Base-by-base conservation (phyloP, 2,329 filamentous ascomycete genomes). In the Xylariaceae sp. region DNA sequence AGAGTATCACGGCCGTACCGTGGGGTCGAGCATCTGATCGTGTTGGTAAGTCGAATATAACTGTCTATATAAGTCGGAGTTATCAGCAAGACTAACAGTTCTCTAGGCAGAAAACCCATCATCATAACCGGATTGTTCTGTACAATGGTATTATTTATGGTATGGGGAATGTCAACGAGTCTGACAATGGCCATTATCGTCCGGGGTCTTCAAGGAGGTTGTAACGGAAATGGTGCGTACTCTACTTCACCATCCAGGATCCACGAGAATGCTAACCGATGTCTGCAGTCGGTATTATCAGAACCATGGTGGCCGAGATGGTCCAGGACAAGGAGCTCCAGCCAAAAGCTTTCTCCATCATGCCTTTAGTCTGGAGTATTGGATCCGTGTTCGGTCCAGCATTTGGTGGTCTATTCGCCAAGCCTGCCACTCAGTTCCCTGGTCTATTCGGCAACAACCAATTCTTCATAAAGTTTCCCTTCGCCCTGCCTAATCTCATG, bases 271-370 rank as follows among this genome's bases (percentile, higher is more conserved):
- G 23, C 67, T 74, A 60, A 73, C 53, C 1, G 18, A 8, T 15
- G 13, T 10, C 1, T 50, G n/a, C 39, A 86, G 88, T 93, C n/a
- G 89, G 94, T 1, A 97, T 97, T 62, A 88, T 97, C 64, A 79
- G 92, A 65, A 96, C 91, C 13, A 91, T 94, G 77, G 92, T 97
- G 1, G 93, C 93, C 0, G 93, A 97, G 73, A 86, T 97, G 81
- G 92, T 96, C 1, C 89, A 91, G 0, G 86, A 94, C 72, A 91
- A 83, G 72, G 88, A 92, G 70, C 79, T 96, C 5, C 93, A 97
- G 70, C 92, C 93, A 0, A 80, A 86, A 55, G 94, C 94, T 0
- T 97, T 97, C 73, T 92, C 88, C 64, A 80, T 97, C 51, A 97
- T 97, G 92, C 93, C 93, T 3, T 76, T 97, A 13, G 89, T 84